Evolutionary conservation across 257 asterid species (phyloP).

Genomic region (Rhazya stricta): DNA sequence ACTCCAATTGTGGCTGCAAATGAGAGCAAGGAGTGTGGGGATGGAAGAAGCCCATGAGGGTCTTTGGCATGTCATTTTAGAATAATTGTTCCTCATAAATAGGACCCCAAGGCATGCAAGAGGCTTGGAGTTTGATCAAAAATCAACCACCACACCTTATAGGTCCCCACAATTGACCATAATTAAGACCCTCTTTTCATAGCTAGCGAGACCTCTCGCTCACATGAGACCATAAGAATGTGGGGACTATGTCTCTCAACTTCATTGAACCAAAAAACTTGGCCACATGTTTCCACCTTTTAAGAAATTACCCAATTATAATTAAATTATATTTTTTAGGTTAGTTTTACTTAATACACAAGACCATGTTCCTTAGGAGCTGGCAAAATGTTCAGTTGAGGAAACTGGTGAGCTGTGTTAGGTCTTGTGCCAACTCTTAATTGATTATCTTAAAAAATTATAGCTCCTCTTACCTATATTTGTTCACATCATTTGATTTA

Average conservation of each 20-base stretch:
- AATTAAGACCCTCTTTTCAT: not conserved
- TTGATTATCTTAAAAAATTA: not conserved
- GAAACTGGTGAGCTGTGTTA: not conserved
- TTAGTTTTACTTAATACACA: not conserved
- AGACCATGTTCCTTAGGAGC: slow-evolving; percentile 5
- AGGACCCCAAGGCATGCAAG: not conserved
- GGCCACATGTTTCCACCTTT: slow-evolving; percentile 16
- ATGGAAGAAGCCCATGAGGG: not conserved
- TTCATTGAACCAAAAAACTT: slow-evolving; percentile 20
- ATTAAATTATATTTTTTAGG: not conserved
- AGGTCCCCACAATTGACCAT: slow-evolving; percentile 9
- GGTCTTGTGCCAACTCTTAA: not conserved
- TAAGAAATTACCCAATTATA: not conserved
- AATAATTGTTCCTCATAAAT: not conserved
- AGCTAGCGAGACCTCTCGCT: not conserved
- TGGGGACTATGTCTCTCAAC: slow-evolving; percentile 28
- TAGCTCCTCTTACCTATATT: too few relatives aligned
- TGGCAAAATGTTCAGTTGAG: slow-evolving; percentile 4
- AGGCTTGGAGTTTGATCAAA: not conserved
- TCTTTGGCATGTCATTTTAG: not conserved
- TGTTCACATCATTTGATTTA: too few relatives aligned
- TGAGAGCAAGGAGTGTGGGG: not conserved
- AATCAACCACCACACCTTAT: not conserved
- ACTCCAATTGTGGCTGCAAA: too few relatives aligned
- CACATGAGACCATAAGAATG: slow-evolving; percentile 22